These are phyloP conservation scores for Xanthoconium stramineum DNA, from an alignment of 768 basidiomycete species.

Conservation along the genomic window DNA sequence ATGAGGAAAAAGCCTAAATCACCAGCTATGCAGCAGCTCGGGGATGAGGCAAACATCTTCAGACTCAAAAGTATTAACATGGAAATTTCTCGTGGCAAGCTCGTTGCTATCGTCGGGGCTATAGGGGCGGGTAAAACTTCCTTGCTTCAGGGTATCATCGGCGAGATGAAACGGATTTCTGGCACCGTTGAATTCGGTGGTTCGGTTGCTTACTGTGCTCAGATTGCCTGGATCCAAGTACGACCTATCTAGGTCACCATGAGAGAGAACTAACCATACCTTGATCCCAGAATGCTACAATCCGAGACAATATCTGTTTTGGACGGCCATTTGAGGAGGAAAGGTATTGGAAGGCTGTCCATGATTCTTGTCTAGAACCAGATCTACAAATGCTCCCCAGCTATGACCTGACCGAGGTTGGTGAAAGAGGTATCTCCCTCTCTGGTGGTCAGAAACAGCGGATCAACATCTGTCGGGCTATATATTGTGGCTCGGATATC, in stretches of 20 bases:
- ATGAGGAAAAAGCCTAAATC: constrained; percentile 15
- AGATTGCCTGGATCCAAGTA: constrained; percentile 89
- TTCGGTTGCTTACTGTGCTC: constrained; percentile 77
- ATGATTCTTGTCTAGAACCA: constrained; percentile 73
- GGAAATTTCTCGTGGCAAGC: constrained; percentile 67
- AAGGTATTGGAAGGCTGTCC: constrained; percentile 77
- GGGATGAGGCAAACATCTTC: constrained; percentile 48
- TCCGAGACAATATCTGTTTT: constrained; percentile 88
- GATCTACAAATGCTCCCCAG: constrained; percentile 75
- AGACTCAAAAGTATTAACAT: constrained; percentile 63
- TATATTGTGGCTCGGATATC: constrained; percentile 84
- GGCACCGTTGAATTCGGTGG: constrained; percentile 75
- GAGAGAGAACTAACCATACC: not conserved
- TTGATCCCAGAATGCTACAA: constrained; percentile 62
- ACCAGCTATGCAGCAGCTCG: constrained; percentile 30
- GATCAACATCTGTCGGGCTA: constrained; percentile 80
- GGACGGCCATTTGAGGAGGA: constrained; percentile 79
- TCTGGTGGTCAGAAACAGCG: constrained; percentile 83
- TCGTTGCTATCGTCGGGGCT: constrained; percentile 83
- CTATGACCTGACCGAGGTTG: constrained; percentile 83
- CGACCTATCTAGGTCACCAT: not conserved
- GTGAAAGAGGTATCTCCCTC: constrained; percentile 83
- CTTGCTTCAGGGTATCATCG: constrained; percentile 69
- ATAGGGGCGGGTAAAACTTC: constrained; percentile 57
- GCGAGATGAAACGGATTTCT: constrained; percentile 74